Evolutionary conservation across 2,329 filamentous ascomycete species (phyloP).

Genomic region (Escovopsis sp.): DNA sequence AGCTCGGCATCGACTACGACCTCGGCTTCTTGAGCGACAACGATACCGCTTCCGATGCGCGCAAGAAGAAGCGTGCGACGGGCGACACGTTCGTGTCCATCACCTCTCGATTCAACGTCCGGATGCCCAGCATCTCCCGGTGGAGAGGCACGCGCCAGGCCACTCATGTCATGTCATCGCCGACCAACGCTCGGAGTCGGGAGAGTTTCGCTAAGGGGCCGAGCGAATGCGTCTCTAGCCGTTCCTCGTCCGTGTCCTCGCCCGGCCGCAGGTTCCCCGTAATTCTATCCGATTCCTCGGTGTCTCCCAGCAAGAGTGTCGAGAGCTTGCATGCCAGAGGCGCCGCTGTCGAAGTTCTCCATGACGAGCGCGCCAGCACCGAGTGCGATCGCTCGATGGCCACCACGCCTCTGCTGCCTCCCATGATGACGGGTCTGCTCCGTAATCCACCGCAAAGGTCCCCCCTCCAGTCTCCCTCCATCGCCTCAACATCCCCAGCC

Average conservation of each 20-base stretch:
- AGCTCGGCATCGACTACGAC: conserved; percentile 46
- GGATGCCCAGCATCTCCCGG: conserved; percentile 37
- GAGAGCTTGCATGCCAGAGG: conserved; percentile 31
- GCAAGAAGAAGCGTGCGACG: conserved; percentile 39
- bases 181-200: conserved; percentile 70
- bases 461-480: conserved; percentile 72
- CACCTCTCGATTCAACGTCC: conserved; percentile 49
- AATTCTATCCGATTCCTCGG: conserved; percentile 32
- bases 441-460: conserved; percentile 50
- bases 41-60: conserved; percentile 35
- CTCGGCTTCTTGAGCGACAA: conserved; percentile 51
- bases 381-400: conserved; percentile 48
- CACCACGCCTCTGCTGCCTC: conserved; percentile 73
- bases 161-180: conserved; percentile 33
- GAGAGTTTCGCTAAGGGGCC: conserved; percentile 44
- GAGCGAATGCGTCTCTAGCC: conserved; percentile 53
- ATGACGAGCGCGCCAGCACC: conserved; percentile 31
- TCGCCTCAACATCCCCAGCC: conserved; percentile 42
- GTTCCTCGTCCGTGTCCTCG: conserved; percentile 63
- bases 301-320: conserved; percentile 45
- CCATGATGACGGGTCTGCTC: conserved; percentile 51
- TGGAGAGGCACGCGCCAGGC: conserved; percentile 32
- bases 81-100: conserved; percentile 44
- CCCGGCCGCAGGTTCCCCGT: conserved; percentile 34
- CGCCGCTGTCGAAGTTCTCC: conserved; percentile 28